Percentiles rank a stretch among this genome's conserved stretches.
These are phyloP conservation scores for Davidsoniella eucalypti DNA, from an alignment of 2,329 filamentous ascomycete species.

Conservation along the genomic window DNA sequence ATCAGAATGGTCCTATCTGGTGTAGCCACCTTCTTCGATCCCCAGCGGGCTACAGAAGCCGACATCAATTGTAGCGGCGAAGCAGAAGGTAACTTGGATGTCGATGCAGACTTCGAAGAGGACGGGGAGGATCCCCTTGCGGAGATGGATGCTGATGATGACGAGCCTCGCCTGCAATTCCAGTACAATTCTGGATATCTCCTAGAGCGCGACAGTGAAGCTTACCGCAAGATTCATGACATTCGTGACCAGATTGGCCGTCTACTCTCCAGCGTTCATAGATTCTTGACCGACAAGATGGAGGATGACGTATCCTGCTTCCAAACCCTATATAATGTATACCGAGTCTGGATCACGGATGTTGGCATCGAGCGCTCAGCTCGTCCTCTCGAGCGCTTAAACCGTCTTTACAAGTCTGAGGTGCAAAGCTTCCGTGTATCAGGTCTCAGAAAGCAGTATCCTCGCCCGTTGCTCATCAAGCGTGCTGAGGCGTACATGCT, in stretches of 20 bases:
- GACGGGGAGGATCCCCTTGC: constrained; percentile 39
- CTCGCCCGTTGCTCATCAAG: constrained; percentile 77
- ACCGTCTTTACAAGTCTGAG: constrained; percentile 70
- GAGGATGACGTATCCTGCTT: constrained; percentile 96
- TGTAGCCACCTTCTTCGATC: constrained; percentile 77
- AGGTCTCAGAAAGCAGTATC: constrained; percentile 81
- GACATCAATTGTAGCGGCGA: constrained; percentile 32
- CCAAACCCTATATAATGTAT: constrained; percentile 79
- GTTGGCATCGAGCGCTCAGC: constrained; percentile 92
- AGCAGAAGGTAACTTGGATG: constrained; percentile 34
- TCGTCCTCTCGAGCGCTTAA: constrained; percentile 76
- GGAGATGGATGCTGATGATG: constrained; percentile 52
- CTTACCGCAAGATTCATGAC: constrained; percentile 63
- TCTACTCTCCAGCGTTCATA: constrained; percentile 67
- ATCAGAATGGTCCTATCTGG: constrained; percentile 81
- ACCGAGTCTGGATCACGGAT: constrained; percentile 92
- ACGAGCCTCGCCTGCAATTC: constrained; percentile 72
- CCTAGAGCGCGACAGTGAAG: constrained; percentile 34
- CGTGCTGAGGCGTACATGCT: constrained; percentile 90
- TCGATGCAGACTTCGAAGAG: constrained; percentile 22
- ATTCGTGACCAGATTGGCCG: constrained; percentile 67
- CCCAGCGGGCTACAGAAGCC: constrained; percentile 43
- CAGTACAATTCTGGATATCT: constrained; percentile 79
- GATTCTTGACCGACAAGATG: constrained; percentile 66
- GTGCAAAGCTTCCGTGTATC: constrained; percentile 88